Conservation (phyloP, 2,329 filamentous ascomycete species). For the Ophiostoma angusticollis region DNA sequence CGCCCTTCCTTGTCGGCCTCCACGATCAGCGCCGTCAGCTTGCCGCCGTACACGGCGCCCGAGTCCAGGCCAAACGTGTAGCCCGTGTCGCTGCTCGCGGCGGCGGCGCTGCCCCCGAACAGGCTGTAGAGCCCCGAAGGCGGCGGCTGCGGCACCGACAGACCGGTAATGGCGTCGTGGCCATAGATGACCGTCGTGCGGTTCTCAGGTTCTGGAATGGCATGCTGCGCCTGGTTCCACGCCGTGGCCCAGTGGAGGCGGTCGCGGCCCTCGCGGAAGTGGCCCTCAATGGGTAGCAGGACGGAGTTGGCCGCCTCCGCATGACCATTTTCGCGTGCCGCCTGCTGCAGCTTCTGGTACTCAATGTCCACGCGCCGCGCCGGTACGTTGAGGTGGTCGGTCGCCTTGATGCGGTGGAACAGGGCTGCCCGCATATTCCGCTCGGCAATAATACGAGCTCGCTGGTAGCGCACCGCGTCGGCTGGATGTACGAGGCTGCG, state of each 20-base stretch:
- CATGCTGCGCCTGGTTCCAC: conserved; percentile 41
- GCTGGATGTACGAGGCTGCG: conserved; percentile 54
- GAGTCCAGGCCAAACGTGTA: conserved; percentile 82
- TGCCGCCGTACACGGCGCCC: conserved; percentile 62
- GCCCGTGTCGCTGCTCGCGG: conserved; percentile 22
- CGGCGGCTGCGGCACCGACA: conserved; percentile 28
- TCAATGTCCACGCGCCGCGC: conserved; percentile 12
- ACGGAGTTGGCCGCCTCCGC: conserved; percentile 11
- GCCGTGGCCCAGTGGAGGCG: conserved; percentile 48
- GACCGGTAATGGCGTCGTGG: conserved; percentile 65
- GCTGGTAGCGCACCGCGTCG: conserved; percentile 35
- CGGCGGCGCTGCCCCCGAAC: conserved; percentile 1
- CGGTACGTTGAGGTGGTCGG: conserved; percentile 11
- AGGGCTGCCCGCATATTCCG: conserved; percentile 18
- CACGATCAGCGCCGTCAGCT: conserved; percentile 66
- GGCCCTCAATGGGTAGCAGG: conserved; percentile 27
- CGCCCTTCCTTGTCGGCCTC: conserved; percentile 29
- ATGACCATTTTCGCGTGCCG: conserved; percentile 3
- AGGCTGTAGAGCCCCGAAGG: conserved; percentile 1
- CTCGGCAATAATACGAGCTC: conserved; percentile 24
- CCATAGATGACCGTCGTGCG: conserved; percentile 70
- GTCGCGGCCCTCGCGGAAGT: conserved; percentile 31
- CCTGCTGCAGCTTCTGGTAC: conserved; percentile 10
- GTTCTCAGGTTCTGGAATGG: conserved; percentile 15
- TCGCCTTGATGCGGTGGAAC: conserved; percentile 9